These are phyloP conservation scores for Nelumbo lutea DNA, from an alignment of 164 flowering plant genomes.

Conservation along the genomic window DNA sequence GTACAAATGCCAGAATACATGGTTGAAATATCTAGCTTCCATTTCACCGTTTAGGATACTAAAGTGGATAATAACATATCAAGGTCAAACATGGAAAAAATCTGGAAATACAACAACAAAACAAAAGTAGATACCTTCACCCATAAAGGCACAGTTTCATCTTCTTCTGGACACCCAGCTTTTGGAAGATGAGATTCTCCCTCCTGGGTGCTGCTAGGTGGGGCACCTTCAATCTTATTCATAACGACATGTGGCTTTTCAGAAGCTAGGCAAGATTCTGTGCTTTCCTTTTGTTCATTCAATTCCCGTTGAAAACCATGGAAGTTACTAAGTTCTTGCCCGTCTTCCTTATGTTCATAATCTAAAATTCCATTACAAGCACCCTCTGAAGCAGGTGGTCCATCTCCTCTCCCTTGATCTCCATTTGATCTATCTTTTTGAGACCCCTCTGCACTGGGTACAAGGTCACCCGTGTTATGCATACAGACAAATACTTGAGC, in stretches of 20 bases:
- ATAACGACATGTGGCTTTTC: conserved; percentile 27
- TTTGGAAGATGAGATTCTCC: conserved; percentile 31
- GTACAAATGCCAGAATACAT: background rate
- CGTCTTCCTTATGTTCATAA: conserved; percentile 28
- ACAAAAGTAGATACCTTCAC: conserved; percentile 61
- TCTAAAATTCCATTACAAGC: conserved; percentile 25
- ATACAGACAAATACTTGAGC: conserved; percentile 20
- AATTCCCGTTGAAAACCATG: conserved; percentile 37
- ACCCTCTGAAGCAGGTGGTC: conserved; percentile 26
- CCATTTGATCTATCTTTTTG: conserved; percentile 23
- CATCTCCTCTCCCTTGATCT: conserved; percentile 22
- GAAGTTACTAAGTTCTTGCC: conserved; percentile 29
- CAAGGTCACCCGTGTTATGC: conserved; percentile 15
- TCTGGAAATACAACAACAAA: background rate
- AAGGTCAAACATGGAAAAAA: background rate
- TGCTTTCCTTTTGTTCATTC: conserved; percentile 20
- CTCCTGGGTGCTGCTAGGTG: conserved; percentile 29
- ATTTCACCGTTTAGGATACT: background rate
- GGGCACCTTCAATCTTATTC: conserved; percentile 38
- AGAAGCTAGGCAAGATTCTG: conserved; percentile 25
- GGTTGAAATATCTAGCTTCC: background rate
- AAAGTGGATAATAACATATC: background rate
- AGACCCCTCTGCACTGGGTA: conserved; percentile 20
- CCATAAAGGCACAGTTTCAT: conserved; percentile 74
- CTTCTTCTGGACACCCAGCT: conserved; percentile 48